A percentile compares a stretch with the other conserved stretches of the same genome.
These are phyloP conservation scores for Gracilariopsis chorda DNA, from an alignment of 23 red algal species.

Conservation along the genomic window DNA sequence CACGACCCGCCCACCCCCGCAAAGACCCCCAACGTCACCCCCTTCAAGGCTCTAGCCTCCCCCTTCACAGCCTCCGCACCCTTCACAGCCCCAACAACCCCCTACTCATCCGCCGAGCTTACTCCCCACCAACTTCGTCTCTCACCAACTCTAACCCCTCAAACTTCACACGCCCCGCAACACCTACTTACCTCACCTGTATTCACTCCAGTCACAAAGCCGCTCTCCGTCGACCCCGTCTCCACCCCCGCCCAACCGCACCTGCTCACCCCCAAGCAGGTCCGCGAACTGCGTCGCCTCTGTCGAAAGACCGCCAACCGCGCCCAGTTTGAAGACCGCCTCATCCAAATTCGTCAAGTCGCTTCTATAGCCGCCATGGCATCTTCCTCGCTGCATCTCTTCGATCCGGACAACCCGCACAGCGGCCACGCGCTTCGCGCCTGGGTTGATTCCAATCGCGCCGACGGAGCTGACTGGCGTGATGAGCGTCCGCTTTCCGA, in stretches of 20 bases:
- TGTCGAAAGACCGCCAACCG: constrained; percentile 62
- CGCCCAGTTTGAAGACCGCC: constrained; percentile 47
- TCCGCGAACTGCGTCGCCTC: constrained; percentile 61
- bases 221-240: not conserved
- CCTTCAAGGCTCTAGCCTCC: not conserved
- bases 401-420: constrained; percentile 16
- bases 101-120: not conserved
- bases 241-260: not conserved
- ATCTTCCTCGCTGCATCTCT: constrained; percentile 14
- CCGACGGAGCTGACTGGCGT: constrained; percentile 44
- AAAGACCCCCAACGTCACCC: not conserved
- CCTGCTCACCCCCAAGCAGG: constrained; percentile 34
- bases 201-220: not conserved
- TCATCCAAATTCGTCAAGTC: constrained; percentile 49
- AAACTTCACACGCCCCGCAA: not conserved
- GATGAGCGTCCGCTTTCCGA: constrained; percentile 35
- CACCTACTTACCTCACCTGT: not conserved
- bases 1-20: not conserved
- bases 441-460: constrained; percentile 45
- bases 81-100: not conserved
- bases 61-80: not conserved
- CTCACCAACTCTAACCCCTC: not conserved
- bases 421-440: constrained; percentile 1
- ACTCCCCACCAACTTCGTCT: not conserved
- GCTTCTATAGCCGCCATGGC: constrained; percentile 57